These are phyloP conservation scores for Epichloe aotearoae DNA, from an alignment of 2,329 filamentous ascomycete species.

Conservation along the genomic window DNA sequence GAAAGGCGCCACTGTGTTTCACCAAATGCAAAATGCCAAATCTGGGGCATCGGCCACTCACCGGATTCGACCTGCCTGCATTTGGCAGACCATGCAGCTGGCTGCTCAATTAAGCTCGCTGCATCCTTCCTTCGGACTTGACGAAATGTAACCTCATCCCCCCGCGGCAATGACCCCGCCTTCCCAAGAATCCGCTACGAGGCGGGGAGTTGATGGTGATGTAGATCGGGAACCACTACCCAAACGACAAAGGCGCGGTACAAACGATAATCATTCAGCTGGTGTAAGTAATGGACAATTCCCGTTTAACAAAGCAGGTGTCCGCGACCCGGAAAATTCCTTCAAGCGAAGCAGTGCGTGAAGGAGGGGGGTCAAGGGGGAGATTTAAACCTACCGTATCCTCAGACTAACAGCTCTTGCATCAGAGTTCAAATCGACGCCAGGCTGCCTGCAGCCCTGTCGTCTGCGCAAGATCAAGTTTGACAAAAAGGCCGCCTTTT, in stretches of 20 bases:
- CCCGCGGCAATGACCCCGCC: constrained; percentile 1
- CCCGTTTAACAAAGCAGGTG: no score
- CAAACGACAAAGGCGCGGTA: constrained; percentile 4
- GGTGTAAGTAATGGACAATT: constrained; percentile 1
- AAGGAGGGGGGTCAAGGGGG: not conserved
- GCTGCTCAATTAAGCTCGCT: not conserved
- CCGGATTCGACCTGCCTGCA: not conserved
- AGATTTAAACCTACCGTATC: not conserved
- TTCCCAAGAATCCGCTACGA: constrained; percentile 3
- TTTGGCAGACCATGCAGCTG: not conserved
- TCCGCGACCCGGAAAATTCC: no score
- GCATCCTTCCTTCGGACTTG: not conserved
- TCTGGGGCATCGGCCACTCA: not conserved
- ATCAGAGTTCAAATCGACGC: constrained; percentile 6
- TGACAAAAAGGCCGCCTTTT: constrained; percentile 9
- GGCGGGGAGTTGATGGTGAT: not conserved
- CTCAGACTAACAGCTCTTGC: not conserved
- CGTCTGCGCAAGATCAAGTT: constrained; percentile 3
- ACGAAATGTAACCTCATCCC: not conserved
- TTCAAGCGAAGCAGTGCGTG: no score
- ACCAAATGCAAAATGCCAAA: not conserved
- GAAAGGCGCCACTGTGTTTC: not conserved
- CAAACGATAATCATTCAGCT: not conserved
- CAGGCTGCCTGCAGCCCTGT: constrained; percentile 11
- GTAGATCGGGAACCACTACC: constrained; percentile 1